Base-by-base conservation (phyloP, 352 stramenopile genomes). In the Plasmopara viticola region DNA sequence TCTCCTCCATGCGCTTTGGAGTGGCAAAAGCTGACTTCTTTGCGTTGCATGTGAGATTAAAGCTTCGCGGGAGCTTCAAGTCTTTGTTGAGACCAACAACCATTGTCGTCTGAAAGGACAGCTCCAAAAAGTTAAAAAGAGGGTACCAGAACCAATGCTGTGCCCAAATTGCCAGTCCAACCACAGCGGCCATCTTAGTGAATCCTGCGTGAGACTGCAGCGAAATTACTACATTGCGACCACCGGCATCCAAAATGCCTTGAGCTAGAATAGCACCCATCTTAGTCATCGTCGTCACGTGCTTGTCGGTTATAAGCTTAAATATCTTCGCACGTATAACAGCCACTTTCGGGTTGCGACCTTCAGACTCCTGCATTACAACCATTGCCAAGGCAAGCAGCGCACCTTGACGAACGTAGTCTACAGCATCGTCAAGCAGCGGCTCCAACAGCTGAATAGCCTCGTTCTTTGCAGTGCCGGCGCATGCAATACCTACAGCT, bases 101-200 rank as follows among this genome's bases (percentile, higher is more conserved):
- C 53, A 94, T 92, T 12, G 95, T 99, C 15, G 96, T 96, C 43
- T 97, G 96, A 56, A 99, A 90, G 29, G 95, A 93, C 17, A 99
- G 75, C 60, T 96, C 95, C 33, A 99, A 69, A 66, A 98, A 98
- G 74, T 99, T 95, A 76, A 98, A 97, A 49, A 99, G 86, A 33
- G 97, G 97, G 72, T 98, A 99, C 97, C 97, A 99, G 69, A 99
- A 98, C 97, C 97, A 99, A 64, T 99, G 95, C 76, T 99, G 97
- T 29, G 96, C 81, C 92, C 94, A 99, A 37, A 99, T 74, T 5
- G 90, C 94, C 29, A 99, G 64, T 31, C 97, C 97, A 8, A 98
- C 93, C 6, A 98, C 95, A 38, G 87, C 92, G 4, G 84, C 92
- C 88, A 98, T 98, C 78, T 99, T 99, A 4, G 93, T 97, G 61